These are phyloP conservation scores for Solanum sparsipilum DNA, from an alignment of 257 asterid genomes.

Conservation along the genomic window DNA sequence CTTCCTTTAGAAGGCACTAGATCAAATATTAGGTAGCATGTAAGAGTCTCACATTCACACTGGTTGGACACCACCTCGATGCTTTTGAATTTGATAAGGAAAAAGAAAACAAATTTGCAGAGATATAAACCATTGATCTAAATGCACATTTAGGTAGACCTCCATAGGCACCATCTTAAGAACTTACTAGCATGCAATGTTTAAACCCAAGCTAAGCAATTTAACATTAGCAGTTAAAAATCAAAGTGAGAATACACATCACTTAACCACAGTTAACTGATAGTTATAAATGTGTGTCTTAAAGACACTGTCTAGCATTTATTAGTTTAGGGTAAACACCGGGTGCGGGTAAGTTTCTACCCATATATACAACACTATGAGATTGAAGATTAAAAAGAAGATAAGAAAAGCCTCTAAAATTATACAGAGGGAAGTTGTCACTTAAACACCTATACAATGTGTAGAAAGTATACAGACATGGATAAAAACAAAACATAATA, in stretches of 20 bases:
- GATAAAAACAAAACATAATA: not conserved
- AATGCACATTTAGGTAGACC: not conserved
- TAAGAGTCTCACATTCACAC: not conserved
- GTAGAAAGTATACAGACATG: not conserved
- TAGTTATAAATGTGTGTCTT: not conserved
- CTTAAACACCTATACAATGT: not conserved
- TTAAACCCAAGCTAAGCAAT: not conserved
- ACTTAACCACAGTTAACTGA: not conserved
- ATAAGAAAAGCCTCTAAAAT: not conserved
- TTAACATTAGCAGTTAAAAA: not conserved
- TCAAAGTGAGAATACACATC: not conserved
- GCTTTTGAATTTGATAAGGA: not conserved
- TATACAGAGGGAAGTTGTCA: not conserved
- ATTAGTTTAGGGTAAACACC: not conserved
- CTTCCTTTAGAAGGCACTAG: not conserved
- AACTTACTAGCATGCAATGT: not conserved
- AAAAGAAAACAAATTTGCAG: not conserved
- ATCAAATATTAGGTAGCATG: not conserved
- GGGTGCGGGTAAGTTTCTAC: not conserved
- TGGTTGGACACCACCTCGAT: not conserved
- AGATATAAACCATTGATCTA: not conserved
- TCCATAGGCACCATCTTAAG: not conserved
- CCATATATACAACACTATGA: not conserved
- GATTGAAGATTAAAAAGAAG: not conserved
- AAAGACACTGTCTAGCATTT: not conserved